These are phyloP conservation scores for Umbilicaria muhlenbergii DNA, from an alignment of 495 filamentous ascomycete species.

Conservation along the genomic window DNA sequence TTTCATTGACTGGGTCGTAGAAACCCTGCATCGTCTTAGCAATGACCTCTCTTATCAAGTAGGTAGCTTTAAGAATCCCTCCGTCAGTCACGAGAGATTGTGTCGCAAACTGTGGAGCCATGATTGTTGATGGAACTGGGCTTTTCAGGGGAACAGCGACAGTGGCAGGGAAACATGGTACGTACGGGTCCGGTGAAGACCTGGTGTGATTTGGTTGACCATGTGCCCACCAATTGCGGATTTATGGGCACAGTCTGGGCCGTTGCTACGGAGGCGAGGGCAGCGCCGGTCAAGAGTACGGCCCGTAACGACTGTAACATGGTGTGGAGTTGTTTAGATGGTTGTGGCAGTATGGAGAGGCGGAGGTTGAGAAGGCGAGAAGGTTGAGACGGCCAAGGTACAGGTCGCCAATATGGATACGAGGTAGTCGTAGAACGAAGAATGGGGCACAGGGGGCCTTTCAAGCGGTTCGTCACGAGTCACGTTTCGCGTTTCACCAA, in stretches of 20 bases:
- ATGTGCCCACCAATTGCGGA: conserved; percentile 48
- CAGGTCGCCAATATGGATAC: not conserved
- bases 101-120: not conserved
- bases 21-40: conserved; percentile 51
- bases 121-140: not conserved
- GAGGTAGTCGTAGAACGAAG: no score
- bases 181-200: conserved; percentile 63
- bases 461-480: no score
- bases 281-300: conserved; percentile 14
- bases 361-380: not conserved
- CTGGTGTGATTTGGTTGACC: conserved; percentile 59
- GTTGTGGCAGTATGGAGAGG: not conserved
- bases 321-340: conserved; percentile 2
- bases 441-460: no score
- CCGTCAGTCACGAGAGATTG: conserved; percentile 1
- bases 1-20: conserved; percentile 55
- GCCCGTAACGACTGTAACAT: conserved; percentile 13
- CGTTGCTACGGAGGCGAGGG: conserved; percentile 5
- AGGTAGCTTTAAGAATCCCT: no score
- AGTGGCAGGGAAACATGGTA: conserved; percentile 6
- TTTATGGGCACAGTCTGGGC: conserved; percentile 4
- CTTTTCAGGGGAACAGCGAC: no score
- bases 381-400: not conserved
- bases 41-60: no score
- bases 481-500: no score